Evolutionary conservation across 2,329 filamentous ascomycete genomes (phyloP).

Genomic region (Aspergillus jensenii): DNA sequence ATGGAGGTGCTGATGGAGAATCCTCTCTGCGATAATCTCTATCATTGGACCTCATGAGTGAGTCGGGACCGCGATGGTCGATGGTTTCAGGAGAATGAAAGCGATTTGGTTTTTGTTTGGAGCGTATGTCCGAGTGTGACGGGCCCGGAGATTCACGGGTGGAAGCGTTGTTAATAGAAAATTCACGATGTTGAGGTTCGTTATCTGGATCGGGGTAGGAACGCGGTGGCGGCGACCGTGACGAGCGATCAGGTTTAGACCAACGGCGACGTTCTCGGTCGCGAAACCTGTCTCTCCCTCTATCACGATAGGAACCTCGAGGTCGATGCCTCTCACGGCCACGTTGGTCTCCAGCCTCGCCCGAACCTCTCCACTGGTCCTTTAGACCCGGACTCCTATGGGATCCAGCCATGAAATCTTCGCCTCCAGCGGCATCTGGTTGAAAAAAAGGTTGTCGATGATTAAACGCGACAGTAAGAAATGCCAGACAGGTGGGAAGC

Average conservation of each 20-base stretch:
- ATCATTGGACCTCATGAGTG: slow-evolving; percentile 18
- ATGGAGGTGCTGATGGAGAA: slow-evolving; percentile 30
- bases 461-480: slow-evolving; percentile 8
- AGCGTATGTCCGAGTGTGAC: slow-evolving; percentile 19
- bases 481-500: slow-evolving; percentile 15
- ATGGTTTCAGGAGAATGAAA: slow-evolving; percentile 23
- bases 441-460: neutral
- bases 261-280: slow-evolving; percentile 38
- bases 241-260: slow-evolving; percentile 40
- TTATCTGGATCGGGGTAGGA: slow-evolving; percentile 29
- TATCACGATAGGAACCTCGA: slow-evolving; percentile 42
- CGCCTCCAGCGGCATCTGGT: slow-evolving; percentile 43
- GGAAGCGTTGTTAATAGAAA: slow-evolving; percentile 26
- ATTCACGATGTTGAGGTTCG: slow-evolving; percentile 32
- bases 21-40: slow-evolving; percentile 31
- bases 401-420: slow-evolving; percentile 50
- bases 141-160: slow-evolving; percentile 28
- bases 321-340: slow-evolving; percentile 38
- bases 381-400: slow-evolving; percentile 51
- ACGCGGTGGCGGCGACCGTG: slow-evolving; percentile 40
- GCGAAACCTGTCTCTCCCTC: slow-evolving; percentile 42
- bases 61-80: slow-evolving; percentile 23
- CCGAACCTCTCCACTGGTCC: slow-evolving; percentile 51
- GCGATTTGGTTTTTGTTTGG: slow-evolving; percentile 23
- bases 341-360: slow-evolving; percentile 39